Percentiles rank a stretch among this genome's conserved stretches.
Evolutionary conservation across 208 protist species (phyloP).

Genomic region (Leptomonas pyrrhocoris): DNA sequence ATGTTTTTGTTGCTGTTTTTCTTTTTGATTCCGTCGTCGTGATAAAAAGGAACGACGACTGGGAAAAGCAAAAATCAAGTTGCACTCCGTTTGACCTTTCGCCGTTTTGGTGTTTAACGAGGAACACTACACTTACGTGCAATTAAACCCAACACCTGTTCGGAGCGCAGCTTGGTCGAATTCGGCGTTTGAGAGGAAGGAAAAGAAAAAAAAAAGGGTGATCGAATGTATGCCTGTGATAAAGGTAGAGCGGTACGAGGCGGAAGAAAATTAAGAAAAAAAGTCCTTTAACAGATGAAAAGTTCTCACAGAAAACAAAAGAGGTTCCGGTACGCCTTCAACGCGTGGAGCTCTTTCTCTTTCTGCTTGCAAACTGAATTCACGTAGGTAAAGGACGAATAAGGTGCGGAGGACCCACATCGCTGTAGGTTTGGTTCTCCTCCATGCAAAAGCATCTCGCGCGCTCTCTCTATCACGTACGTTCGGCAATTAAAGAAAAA

Average conservation of each 20-base stretch:
- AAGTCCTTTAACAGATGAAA: background rate
- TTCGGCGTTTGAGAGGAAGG: background rate
- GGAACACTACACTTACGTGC: background rate
- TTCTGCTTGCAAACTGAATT: background rate
- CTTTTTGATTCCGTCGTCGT: background rate
- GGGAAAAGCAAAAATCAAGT: background rate
- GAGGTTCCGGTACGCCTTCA: background rate
- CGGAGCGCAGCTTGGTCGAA: background rate
- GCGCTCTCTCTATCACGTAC: conserved; percentile 7
- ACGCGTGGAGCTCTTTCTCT: conserved; percentile 13
- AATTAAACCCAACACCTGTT: background rate
- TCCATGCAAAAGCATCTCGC: conserved; percentile 11
- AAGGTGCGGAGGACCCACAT: background rate
- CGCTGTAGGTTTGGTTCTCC: background rate
- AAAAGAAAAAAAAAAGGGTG: background rate
- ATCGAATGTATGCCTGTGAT: background rate
- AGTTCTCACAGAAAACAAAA: background rate
- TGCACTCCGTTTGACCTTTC: background rate
- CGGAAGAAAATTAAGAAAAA: background rate
- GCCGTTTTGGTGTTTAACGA: conserved; percentile 3
- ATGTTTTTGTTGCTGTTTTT: background rate
- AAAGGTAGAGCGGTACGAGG: conserved; percentile 19
- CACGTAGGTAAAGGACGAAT: background rate
- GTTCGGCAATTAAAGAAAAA: background rate
- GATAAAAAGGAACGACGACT: no score